Percentiles rank a stretch among this genome's conserved stretches.
Conservation (phyloP, 148 eudicot genomes). For the Fagopyrum tataricum region DNA sequence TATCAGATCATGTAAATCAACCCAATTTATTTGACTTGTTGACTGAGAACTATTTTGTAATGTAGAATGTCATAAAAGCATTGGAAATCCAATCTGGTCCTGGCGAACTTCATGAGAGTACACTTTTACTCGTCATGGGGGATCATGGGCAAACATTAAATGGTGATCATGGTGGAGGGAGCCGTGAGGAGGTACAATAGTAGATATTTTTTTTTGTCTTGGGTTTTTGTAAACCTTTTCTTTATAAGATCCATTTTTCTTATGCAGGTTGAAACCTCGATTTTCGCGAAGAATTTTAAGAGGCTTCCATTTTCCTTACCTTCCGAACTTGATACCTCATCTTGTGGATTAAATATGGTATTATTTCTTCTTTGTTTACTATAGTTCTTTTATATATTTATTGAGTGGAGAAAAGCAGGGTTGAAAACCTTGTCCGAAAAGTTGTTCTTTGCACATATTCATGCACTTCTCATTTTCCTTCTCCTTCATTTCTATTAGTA, state of each 20-base stretch:
- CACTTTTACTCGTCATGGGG: conserved; percentile 95
- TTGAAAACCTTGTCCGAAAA: background rate
- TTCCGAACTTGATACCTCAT: conserved; percentile 45
- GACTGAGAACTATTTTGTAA: background rate
- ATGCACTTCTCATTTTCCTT: background rate
- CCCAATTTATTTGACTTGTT: background rate
- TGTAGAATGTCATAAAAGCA: conserved; percentile 64
- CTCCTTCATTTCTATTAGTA: background rate
- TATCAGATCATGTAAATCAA: background rate
- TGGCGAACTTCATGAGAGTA: conserved; percentile 83
- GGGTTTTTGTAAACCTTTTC: background rate
- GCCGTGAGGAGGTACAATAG: conserved; percentile 70
- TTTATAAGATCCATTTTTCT: background rate
- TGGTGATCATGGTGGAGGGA: conserved; percentile 99
- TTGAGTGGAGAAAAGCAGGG: background rate
- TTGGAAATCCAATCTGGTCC: conserved; percentile 70
- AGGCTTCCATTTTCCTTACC: conserved; percentile 38
- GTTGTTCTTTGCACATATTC: background rate
- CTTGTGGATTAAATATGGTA: conserved; percentile 73
- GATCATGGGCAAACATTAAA: conserved; percentile 98
- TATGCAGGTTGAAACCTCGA: conserved; percentile 90
- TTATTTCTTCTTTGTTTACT: conserved; percentile 17
- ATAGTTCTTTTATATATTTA: background rate
- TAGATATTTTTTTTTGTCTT: background rate
- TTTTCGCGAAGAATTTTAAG: conserved; percentile 75